Conservation (phyloP, 2,329 filamentous ascomycete genomes). For the Trichoderma brevicompactum region DNA sequence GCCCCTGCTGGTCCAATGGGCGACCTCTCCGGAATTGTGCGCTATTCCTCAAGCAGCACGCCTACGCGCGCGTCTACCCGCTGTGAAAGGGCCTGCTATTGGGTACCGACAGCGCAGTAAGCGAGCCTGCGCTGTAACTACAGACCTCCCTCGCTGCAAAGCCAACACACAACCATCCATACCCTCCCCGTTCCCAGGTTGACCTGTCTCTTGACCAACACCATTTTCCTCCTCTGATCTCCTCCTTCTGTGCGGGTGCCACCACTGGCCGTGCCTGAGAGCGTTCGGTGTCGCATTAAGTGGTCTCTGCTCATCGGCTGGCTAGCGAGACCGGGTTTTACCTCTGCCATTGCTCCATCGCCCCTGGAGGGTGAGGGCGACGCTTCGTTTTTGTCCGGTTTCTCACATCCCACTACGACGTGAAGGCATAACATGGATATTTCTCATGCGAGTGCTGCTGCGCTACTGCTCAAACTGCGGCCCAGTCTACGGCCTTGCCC, state of each 20-base stretch:
- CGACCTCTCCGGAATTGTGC: constrained; percentile 33
- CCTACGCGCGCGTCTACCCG: constrained; percentile 41
- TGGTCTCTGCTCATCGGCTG: background rate
- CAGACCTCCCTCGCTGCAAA: constrained; percentile 31
- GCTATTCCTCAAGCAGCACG: constrained; percentile 32
- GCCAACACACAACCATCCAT: constrained; percentile 36
- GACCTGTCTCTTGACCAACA: constrained; percentile 15
- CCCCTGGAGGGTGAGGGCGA: background rate
- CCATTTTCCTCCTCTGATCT: background rate
- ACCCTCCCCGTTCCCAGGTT: constrained; percentile 23
- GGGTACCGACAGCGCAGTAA: constrained; percentile 40
- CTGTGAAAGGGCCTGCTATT: constrained; percentile 35
- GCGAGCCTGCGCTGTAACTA: constrained; percentile 35
- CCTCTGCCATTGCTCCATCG: background rate
- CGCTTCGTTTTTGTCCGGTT: background rate
- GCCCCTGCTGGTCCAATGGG: constrained; percentile 36
- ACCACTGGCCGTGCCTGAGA: background rate
- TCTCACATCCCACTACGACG: background rate
- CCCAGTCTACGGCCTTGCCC: background rate
- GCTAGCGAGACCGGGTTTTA: background rate
- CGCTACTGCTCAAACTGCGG: constrained; percentile 11
- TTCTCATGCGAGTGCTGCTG: background rate
- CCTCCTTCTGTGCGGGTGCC: background rate
- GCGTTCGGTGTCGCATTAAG: constrained; percentile 6
- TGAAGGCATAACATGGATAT: background rate